These are phyloP conservation scores for Strobilomyces confusus DNA, from an alignment of 768 basidiomycete species.

Conservation along the genomic window DNA sequence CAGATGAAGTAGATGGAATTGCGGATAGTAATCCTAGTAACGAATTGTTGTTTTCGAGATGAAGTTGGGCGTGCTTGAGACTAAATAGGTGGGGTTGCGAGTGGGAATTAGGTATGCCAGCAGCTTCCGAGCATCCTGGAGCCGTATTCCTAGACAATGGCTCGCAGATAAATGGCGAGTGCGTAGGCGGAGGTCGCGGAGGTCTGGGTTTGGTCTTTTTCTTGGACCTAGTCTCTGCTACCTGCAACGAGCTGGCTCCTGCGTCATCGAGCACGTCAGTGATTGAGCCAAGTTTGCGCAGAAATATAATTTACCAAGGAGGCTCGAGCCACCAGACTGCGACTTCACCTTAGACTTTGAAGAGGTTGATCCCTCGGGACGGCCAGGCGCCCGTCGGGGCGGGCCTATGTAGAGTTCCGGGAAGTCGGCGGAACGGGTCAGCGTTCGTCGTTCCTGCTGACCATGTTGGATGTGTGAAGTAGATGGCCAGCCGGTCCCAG, in stretches of 20 bases:
- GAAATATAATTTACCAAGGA: slow-evolving; percentile 1
- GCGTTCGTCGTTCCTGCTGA: slow-evolving; percentile 11
- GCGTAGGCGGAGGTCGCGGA: slow-evolving; percentile 18
- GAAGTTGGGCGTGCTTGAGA: background rate
- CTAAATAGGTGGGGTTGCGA: slow-evolving; percentile 7
- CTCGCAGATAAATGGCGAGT: slow-evolving; percentile 26
- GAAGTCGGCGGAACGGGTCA: slow-evolving; percentile 32
- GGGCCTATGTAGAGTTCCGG: slow-evolving; percentile 37
- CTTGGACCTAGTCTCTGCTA: slow-evolving; percentile 8
- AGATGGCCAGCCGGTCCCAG: background rate
- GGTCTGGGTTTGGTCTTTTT: slow-evolving; percentile 20
- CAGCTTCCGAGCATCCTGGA: background rate
- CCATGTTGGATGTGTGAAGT: background rate
- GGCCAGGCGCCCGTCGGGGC: slow-evolving; percentile 30
- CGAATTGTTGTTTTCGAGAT: slow-evolving; percentile 5
- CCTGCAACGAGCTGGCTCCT: slow-evolving; percentile 8
- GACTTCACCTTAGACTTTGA: slow-evolving; percentile 39
- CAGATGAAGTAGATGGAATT: slow-evolving; percentile 23
- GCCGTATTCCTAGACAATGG: slow-evolving; percentile 17
- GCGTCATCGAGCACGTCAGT: slow-evolving; percentile 3
- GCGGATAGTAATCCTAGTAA: slow-evolving; percentile 33
- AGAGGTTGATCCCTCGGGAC: slow-evolving; percentile 41
- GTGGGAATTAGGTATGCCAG: background rate
- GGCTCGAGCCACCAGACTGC: slow-evolving; percentile 15
- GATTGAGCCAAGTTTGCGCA: too few species aligned